phyloP scores from a whole-genome alignment of 1,284 basidiomycete species.

The Porogramme epimiltina region DNA sequence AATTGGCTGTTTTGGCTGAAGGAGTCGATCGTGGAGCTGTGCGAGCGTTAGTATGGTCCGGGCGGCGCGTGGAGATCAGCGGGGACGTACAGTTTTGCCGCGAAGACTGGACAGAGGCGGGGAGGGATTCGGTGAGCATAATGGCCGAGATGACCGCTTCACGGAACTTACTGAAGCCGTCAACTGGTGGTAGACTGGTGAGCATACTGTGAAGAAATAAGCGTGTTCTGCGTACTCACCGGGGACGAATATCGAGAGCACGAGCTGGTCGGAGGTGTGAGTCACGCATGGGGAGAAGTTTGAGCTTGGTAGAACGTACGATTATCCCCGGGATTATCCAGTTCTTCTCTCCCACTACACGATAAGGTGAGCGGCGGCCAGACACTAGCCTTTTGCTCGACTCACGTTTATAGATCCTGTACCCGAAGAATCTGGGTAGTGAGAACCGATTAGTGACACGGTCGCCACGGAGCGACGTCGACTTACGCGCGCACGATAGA shows the following conservation, averaged over 20 bases:
- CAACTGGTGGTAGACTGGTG: conserved; percentile 17
- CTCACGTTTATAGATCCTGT: conserved; percentile 23
- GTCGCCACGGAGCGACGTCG: neutral
- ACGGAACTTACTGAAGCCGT: conserved; percentile 19
- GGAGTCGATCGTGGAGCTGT: conserved; percentile 13
- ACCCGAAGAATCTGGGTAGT: conserved; percentile 19
- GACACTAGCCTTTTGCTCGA: neutral
- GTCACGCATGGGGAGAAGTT: too few species aligned
- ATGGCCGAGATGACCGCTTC: too few species aligned
- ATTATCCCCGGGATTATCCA: conserved; percentile 19
- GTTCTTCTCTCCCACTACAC: conserved; percentile 15
- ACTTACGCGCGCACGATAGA: conserved; percentile 25
- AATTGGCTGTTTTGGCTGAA: conserved; percentile 17
- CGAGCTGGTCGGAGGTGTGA: neutral
- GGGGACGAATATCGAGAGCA: conserved; percentile 13
- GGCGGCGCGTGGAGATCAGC: neutral
- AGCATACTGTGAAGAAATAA: too few species aligned
- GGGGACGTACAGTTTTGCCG: conserved; percentile 17
- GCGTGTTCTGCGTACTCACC: too few species aligned
- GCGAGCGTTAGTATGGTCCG: neutral
- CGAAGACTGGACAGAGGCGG: conserved; percentile 16
- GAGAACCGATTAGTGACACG: neutral
- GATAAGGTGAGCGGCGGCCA: neutral
- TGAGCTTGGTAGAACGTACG: conserved; percentile 10
- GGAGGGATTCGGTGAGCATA: neutral